Base-by-base conservation (phyloP, 2,329 filamentous ascomycete species). In the Colletotrichum spinosum region DNA sequence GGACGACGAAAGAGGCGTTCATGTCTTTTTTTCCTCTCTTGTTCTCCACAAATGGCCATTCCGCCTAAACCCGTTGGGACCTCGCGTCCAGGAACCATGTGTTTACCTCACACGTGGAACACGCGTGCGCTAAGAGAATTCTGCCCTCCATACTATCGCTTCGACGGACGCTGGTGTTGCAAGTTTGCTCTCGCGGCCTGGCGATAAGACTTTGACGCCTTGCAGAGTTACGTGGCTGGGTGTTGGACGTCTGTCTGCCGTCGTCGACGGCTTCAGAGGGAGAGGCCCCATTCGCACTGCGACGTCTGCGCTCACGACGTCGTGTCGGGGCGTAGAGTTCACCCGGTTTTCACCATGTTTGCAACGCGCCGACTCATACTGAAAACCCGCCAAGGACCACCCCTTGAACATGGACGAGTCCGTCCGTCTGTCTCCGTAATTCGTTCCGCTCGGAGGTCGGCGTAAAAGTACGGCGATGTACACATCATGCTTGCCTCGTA, bases 311-410 rank as follows among this genome's bases (percentile, higher is more conserved):
- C n/a, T 15, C n/a, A 11, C 17, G 8, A 7, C n/a, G 17, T 13
- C 25, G 33, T 4, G 15, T 48, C 17, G 25, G 35, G 41, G 44
- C 13, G 25, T 25, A 25, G 25, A 25, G 25, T 25, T 25, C 25
- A 25, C 25, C 25, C 25, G 25, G 25, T 25, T 5, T 25, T 25
- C 25, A 25, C 25, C 25, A 25, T 2, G 7, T 25, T 46, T 65
- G 42, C 63, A 53, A 53, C 37, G 46, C 51, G 17, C 38, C 53
- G 62, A 65, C 42, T 65, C 52, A 53, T 49, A 38, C 13, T 17
- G n/a, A 51, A 34, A 33, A 39, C 15, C 41, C 34, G 51, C 57
- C 62, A 61, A 60, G 39, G 35, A 45, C n/a, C 38, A 34, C 34
- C 25, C 25, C 25, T 25, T 52, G 17, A 46, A 35, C 55, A 33